Base-by-base conservation (phyloP, 2,329 filamentous ascomycete genomes). In the Fusarium nanum region DNA sequence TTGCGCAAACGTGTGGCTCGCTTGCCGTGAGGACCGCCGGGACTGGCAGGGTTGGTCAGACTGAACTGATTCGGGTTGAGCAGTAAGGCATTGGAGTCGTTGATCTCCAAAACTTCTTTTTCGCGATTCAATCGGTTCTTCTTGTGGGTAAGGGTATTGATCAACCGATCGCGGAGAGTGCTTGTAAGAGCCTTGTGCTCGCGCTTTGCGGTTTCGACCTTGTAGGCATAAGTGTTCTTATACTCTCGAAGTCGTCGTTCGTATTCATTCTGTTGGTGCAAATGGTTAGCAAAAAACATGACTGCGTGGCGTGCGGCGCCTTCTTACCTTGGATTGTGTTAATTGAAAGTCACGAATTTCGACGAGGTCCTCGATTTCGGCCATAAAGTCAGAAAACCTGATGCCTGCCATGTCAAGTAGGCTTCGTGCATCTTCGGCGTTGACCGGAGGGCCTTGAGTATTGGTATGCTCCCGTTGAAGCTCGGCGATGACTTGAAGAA, bases 341-440 rank as follows among this genome's bases (percentile, higher is more conserved):
- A 98, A 82, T 74, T 94, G 90, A 69, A 92, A 90, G 83, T 99
- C 96, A 73, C 93, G 89, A 76, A 93, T 88, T 80, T 98, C 94
- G 71, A 97, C 90, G 10, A 93, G 87, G 79, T 97, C 91, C 77
- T 98, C 97, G 56, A 98, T 88, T 67, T 95, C 90, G 72, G 93
- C 89, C 22, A 96, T 89, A 82, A 97, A 98, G 72, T 93, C 90
- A 63, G 91, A 87, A 79, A 97, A 98, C 76, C 92, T 89, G 75
- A 91, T 93, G 3, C 96, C 96, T 34, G 93, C 93, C 82, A 92
- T 91, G 56, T 91, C 87, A 27, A 93, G 77, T 76, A 92, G 81
- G 75, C 88, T 87, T 81, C 87, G 81, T 27, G 83, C 83, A 58
- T 73, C 78, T 40, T 83, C 82, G 20, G 80, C 78, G 53, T 82